Percentiles rank a stretch among this genome's conserved stretches.
Evolutionary conservation across 2,329 filamentous ascomycete species (phyloP).

Genomic region (Cladophialophora carrionii): DNA sequence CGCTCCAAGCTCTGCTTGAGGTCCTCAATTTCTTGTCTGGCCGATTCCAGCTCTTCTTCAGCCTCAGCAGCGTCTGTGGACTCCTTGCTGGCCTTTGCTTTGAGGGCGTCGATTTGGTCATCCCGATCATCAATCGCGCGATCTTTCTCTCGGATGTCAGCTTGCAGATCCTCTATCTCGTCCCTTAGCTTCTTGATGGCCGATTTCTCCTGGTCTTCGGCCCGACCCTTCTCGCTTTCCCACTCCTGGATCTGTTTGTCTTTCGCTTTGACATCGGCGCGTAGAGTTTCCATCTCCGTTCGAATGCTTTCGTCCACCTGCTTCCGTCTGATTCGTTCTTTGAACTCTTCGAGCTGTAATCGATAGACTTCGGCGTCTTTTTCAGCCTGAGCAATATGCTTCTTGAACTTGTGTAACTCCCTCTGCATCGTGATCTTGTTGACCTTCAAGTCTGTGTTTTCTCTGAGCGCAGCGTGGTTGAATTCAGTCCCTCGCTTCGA

Average conservation of each 20-base stretch:
- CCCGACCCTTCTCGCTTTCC: constrained; percentile 61
- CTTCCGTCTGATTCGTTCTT: constrained; percentile 77
- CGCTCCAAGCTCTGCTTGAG: constrained; percentile 48
- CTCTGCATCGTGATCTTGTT: constrained; percentile 86
- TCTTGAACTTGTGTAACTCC: constrained; percentile 84
- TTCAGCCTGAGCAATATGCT: constrained; percentile 79
- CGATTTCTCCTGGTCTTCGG: constrained; percentile 59
- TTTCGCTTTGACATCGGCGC: constrained; percentile 55
- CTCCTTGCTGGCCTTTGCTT: constrained; percentile 52
- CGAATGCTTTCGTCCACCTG: constrained; percentile 72
- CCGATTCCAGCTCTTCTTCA: constrained; percentile 54
- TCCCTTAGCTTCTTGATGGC: constrained; percentile 70
- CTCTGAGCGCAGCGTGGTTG: constrained; percentile 83
- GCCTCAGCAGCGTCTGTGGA: constrained; percentile 51
- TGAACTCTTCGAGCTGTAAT: constrained; percentile 77
- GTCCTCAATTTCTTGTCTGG: constrained; percentile 50
- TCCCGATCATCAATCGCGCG: constrained; percentile 72
- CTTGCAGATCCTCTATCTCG: constrained; percentile 74
- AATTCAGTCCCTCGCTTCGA: constrained; percentile 86
- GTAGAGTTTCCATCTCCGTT: constrained; percentile 59
- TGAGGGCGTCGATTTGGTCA: constrained; percentile 72
- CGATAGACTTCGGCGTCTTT: constrained; percentile 83
- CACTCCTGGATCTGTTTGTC: constrained; percentile 59
- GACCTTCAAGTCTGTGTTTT: constrained; percentile 96
- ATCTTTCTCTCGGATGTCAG: constrained; percentile 75